Evolutionary conservation across 768 basidiomycete genomes (phyloP), one percentile per base, ranked within the genome.

Genomic region (Pleurotus pulmonarius): DNA sequence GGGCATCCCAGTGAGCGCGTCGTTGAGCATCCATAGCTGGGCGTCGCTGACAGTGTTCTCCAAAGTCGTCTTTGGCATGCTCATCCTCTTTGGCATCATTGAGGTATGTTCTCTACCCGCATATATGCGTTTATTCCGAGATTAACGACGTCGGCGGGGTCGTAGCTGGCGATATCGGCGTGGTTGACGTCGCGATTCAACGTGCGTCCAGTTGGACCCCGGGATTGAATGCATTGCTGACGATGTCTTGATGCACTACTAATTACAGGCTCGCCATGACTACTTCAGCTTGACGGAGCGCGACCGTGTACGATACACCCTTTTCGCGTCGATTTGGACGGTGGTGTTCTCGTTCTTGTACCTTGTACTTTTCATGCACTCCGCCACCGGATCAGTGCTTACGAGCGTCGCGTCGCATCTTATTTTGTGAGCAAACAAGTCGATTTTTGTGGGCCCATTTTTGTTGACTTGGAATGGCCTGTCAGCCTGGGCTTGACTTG

Each of bases 261-360:
- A n/a, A n/a, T n/a, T n/a, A 53, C 24, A 53, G 51, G 56, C 68
- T 25, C 73, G 78, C 59, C 75, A 82, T 69, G 77, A 87, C 73
- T 81, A 73, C 65, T 73, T 71, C 52, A 78, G 65, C 58, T 57
- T 60, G 9, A 65, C 73, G 29, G 79, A 85, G 60, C 82, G 82
- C 44, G 82, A 86, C 63, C 81, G 87, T 46, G 82, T 87, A 1
- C 78, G 81, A 37, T 90, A 83, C 72, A 72, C 85, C 41, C 75
- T 89, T 34, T 92, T 92, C 74, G 64, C 76, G n/a, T 86, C 86
- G 9, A 74, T 75, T 63, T 92, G 89, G 89, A 91, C 88, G 0
- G 68, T 87, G 9, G 63, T 85, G 49, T 72, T 86, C 39, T 76
- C 80, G 40, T 61, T 75, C 4, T 44, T 83, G 45, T 85, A 79